A percentile compares a stretch with the other conserved stretches of the same genome.
Evolutionary conservation across 2,329 filamentous ascomycete species (phyloP).

Genomic region (Geosmithia putterillii): DNA sequence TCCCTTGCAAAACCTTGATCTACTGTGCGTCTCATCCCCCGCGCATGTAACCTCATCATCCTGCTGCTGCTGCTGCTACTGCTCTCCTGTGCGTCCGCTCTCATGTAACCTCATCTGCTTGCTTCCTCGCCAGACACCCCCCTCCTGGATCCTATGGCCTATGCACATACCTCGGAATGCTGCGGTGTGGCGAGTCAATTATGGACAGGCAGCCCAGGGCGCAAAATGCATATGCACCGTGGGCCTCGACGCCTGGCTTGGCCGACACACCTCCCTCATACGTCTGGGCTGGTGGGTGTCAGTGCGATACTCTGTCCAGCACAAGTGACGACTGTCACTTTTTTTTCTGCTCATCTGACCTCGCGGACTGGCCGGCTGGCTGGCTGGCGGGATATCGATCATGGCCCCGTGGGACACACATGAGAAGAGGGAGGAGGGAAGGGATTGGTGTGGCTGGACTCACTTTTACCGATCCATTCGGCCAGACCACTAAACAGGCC

Average conservation of each 20-base stretch:
- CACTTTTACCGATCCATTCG: conserved; percentile 72
- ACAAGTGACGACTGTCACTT: no score
- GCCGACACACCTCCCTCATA: conserved; percentile 90
- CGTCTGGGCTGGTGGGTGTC: conserved; percentile 55
- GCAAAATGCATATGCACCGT: conserved; percentile 95
- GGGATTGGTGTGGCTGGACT: conserved; percentile 18
- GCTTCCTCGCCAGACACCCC: no score
- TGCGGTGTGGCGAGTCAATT: conserved; percentile 64
- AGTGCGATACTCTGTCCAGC: no score
- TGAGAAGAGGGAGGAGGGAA: conserved; percentile 7
- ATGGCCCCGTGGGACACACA: not conserved
- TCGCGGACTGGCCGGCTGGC: no score
- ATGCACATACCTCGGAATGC: conserved; percentile 60
- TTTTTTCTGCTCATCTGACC: no score
- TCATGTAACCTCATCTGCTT: not conserved
- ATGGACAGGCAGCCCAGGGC: conserved; percentile 82
- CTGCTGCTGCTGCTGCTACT: no score
- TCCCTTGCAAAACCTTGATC: no score
- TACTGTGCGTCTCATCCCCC: not conserved
- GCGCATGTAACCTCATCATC: not conserved
- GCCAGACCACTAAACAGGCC: conserved; percentile 60
- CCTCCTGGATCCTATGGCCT: no score
- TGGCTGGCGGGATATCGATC: no score
- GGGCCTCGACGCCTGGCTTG: conserved; percentile 77
- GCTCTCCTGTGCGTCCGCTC: not conserved